Evolutionary conservation across 2,329 filamentous ascomycete species (phyloP).

Genomic region (Aspergillus bombycis): DNA sequence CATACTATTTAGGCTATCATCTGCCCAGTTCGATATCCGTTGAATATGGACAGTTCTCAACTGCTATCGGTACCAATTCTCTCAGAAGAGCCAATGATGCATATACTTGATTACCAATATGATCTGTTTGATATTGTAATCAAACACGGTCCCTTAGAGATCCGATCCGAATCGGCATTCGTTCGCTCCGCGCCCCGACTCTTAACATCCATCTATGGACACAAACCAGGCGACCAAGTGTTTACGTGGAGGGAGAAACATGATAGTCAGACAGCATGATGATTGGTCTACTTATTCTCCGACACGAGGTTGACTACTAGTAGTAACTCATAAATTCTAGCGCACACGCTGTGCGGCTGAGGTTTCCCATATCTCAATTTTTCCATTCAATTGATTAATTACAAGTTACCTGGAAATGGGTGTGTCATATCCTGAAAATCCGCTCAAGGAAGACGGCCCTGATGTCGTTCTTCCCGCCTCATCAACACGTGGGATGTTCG

Average conservation of each 20-base stretch:
- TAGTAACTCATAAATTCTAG: background rate
- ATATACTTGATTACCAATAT: background rate
- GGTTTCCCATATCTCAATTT: background rate
- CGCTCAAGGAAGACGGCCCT: constrained; percentile 4
- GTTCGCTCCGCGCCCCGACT: constrained; percentile 7
- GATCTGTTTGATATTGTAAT: background rate
- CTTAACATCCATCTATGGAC: background rate
- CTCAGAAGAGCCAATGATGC: background rate
- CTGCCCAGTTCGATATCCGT: background rate
- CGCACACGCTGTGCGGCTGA: background rate
- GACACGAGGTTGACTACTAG: background rate
- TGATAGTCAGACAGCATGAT: background rate
- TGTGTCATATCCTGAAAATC: background rate
- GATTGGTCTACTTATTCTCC: background rate
- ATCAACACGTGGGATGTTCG: constrained; percentile 6
- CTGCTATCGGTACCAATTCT: background rate
- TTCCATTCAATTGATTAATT: background rate
- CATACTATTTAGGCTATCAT: background rate
- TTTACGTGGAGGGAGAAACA: background rate
- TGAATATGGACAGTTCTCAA: background rate
- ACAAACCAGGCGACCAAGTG: background rate
- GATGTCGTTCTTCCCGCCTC: constrained; percentile 2
- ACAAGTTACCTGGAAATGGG: background rate
- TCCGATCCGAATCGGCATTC: constrained; percentile 4
- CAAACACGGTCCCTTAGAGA: background rate